Conservation (phyloP, 202 grass and related monocot species). For the Eragrostis tef region DNA sequence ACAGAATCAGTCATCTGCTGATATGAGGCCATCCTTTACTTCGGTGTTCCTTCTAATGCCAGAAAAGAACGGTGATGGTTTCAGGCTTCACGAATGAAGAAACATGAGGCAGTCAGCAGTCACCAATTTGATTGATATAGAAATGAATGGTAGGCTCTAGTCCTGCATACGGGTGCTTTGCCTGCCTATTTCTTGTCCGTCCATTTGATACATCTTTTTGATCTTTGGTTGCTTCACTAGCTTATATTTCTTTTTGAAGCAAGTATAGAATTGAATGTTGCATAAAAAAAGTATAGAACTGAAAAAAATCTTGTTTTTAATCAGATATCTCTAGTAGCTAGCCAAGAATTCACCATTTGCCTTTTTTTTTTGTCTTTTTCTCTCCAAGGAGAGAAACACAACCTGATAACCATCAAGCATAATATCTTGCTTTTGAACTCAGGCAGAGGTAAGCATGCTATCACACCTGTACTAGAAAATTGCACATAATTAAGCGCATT, state of each 20-base stretch:
- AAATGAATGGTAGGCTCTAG: conserved; percentile 36
- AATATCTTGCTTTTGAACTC: conserved; percentile 48
- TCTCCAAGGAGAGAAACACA: conserved; percentile 25
- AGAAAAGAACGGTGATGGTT: conserved; percentile 47
- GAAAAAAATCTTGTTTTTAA: conserved; percentile 6
- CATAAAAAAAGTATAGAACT: conserved; percentile 35
- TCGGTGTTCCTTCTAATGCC: conserved; percentile 2
- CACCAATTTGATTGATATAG: conserved; percentile 32
- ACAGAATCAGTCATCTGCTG: conserved; percentile 35
- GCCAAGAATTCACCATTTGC: conserved; percentile 28
- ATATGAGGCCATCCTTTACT: conserved; percentile 48
- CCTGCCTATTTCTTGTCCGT: conserved; percentile 33
- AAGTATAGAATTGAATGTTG: conserved; percentile 20
- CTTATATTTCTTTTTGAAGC: not conserved
- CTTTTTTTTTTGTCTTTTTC: not conserved
- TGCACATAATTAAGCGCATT: conserved; percentile 51
- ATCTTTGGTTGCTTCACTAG: not conserved
- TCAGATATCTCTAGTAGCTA: conserved; percentile 20
- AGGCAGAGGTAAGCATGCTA: conserved; percentile 48
- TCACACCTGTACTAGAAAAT: conserved; percentile 47
- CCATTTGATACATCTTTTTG: conserved; percentile 1
- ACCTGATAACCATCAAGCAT: conserved; percentile 50
- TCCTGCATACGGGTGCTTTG: conserved; percentile 33
- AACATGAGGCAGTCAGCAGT: conserved; percentile 31
- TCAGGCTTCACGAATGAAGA: conserved; percentile 44